A percentile compares a stretch with the other conserved stretches of the same genome.
These are phyloP conservation scores for Begonia peltatifolia DNA, from an alignment of 306 rosid species.

Conservation along the genomic window DNA sequence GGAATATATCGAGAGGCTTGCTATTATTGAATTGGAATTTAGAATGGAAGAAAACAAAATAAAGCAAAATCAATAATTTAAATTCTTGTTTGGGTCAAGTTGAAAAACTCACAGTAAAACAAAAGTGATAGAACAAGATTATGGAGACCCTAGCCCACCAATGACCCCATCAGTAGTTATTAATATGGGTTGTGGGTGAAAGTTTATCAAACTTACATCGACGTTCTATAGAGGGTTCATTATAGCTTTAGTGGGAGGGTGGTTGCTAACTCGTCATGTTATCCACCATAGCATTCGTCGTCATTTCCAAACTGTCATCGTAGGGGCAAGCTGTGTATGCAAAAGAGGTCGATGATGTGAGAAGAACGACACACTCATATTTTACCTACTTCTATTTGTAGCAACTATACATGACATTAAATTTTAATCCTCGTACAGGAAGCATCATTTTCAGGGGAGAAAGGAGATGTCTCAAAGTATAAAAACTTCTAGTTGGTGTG, in stretches of 20 bases:
- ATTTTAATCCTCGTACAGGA: conserved; percentile 30
- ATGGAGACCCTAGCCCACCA: too few relatives aligned
- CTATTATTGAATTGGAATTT: too few relatives aligned
- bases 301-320: conserved; percentile 32
- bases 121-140: too few relatives aligned
- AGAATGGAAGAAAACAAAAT: too few relatives aligned
- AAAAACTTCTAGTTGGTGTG: conserved; percentile 36
- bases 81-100: too few relatives aligned
- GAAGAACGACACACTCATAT: conserved; percentile 40
- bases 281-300: conserved; percentile 22
- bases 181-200: conserved; percentile 11
- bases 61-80: too few relatives aligned
- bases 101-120: too few relatives aligned
- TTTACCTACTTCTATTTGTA: not conserved
- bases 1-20: too few relatives aligned
- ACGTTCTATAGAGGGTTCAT: conserved; percentile 52
- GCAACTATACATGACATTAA: not conserved
- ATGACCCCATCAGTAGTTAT: too few relatives aligned
- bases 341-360: conserved; percentile 41
- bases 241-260: conserved; percentile 53
- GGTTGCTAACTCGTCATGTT: conserved; percentile 79
- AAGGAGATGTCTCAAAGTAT: conserved; percentile 46
- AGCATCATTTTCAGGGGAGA: conserved; percentile 89
- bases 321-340: conserved; percentile 67
- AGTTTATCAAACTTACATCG: conserved; percentile 41